Conservation (phyloP, 2,329 filamentous ascomycete species). For the Sporothrix brasiliensis region DNA sequence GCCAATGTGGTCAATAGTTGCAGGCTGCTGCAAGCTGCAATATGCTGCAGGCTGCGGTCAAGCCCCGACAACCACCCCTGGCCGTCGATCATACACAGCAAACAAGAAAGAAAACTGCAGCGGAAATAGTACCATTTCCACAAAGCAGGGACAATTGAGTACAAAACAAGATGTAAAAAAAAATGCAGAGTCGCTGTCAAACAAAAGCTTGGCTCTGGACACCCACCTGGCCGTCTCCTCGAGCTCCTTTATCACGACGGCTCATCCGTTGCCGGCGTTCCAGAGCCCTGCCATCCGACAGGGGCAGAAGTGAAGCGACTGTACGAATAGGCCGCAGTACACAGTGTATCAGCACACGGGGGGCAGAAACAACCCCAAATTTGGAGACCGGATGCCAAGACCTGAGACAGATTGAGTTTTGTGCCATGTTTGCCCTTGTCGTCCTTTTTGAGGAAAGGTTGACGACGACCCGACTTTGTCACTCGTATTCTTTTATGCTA, state of each 20-base stretch:
- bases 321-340: not conserved
- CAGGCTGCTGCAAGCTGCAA: not conserved
- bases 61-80: not conserved
- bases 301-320: not conserved
- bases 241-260: slow-evolving; percentile 12
- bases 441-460: too few relatives aligned
- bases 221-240: not conserved
- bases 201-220: slow-evolving; percentile 20
- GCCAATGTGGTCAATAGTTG: not conserved
- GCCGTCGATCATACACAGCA: slow-evolving; percentile 20
- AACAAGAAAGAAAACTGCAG: not conserved
- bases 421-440: not conserved
- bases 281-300: slow-evolving; percentile 21
- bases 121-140: not conserved
- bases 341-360: not conserved
- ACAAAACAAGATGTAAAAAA: not conserved
- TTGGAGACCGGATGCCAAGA: slow-evolving; percentile 31
- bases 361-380: not conserved
- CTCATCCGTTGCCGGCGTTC: slow-evolving; percentile 28
- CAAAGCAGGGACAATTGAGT: not conserved
- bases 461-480: too few relatives aligned
- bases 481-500: too few relatives aligned
- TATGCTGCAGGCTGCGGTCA: not conserved
- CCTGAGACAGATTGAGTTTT: slow-evolving; percentile 30
- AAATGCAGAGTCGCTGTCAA: slow-evolving; percentile 6